These are phyloP conservation scores for Phtheirospermum japonicum DNA, from an alignment of 257 asterid genomes.

Conservation along the genomic window DNA sequence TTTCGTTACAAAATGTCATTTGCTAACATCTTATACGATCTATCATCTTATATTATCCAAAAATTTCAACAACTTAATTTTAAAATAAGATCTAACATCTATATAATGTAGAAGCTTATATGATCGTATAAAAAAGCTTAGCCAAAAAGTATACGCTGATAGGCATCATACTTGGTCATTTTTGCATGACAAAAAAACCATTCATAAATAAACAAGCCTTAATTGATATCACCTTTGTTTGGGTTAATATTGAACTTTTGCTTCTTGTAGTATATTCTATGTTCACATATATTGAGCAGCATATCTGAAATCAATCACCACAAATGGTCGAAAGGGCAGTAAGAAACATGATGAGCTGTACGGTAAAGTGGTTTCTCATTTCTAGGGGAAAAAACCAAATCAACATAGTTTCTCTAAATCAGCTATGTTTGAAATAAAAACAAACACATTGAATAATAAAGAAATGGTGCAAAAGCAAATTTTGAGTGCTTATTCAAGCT, in stretches of 20 bases:
- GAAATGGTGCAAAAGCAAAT: not conserved
- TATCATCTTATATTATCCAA: not conserved
- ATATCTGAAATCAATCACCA: conserved; percentile 49
- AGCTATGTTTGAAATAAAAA: too few relatives aligned
- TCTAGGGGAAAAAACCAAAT: too few relatives aligned
- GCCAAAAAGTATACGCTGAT: too few relatives aligned
- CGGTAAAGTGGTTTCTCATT: not conserved
- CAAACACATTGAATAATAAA: not conserved
- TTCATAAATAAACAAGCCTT: conserved; percentile 14
- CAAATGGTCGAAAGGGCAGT: conserved; percentile 9
- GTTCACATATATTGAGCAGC: conserved; percentile 72
- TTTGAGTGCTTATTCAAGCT: conserved; percentile 14
- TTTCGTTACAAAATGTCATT: not conserved
- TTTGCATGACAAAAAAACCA: conserved; percentile 16
- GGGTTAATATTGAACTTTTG: conserved; percentile 23
- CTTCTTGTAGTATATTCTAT: conserved; percentile 50
- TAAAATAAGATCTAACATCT: not conserved
- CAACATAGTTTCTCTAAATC: too few relatives aligned
- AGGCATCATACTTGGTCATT: not conserved
- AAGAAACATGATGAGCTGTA: conserved; percentile 10
- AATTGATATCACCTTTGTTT: conserved; percentile 35
- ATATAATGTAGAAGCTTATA: too few relatives aligned
- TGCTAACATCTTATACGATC: not conserved
- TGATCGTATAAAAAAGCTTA: too few relatives aligned
- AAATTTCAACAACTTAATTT: not conserved